Conservation (phyloP, 208 protist species). For the Leishmania guyanensis region DNA sequence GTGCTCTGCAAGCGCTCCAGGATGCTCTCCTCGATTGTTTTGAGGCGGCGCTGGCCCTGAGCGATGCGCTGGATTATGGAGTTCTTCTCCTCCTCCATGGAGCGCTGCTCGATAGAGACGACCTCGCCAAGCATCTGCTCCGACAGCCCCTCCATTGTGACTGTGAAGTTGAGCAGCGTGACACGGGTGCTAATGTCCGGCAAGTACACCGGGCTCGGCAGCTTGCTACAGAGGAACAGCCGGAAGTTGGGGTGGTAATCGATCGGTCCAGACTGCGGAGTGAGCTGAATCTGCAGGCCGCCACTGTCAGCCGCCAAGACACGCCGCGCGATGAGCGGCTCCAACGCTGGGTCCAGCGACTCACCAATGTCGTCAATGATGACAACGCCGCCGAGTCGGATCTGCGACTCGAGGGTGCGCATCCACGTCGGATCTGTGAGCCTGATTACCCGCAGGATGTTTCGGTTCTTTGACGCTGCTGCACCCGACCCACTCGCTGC, state of each 20-base stretch:
- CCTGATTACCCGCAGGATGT: constrained; percentile 83
- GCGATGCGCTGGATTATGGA: constrained; percentile 92
- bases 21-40: constrained; percentile 93
- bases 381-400: constrained; percentile 92
- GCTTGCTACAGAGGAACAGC: constrained; percentile 96
- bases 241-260: constrained; percentile 93
- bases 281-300: constrained; percentile 81
- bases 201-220: constrained; percentile 96
- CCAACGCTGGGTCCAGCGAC: constrained; percentile 94
- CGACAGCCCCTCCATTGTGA: constrained; percentile 94
- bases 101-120: constrained; percentile 92
- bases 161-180: constrained; percentile 97
- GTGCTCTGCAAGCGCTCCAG: constrained; percentile 88
- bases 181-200: constrained; percentile 97
- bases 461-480: constrained; percentile 32
- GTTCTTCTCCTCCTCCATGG: constrained; percentile 96
- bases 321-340: constrained; percentile 91
- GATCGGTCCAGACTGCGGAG: constrained; percentile 86
- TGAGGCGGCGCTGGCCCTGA: constrained; percentile 92
- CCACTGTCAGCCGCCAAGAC: constrained; percentile 84
- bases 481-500: constrained; percentile 21
- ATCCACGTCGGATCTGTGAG: constrained; percentile 93
- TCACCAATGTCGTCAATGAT: constrained; percentile 96
- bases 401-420: constrained; percentile 91
- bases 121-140: constrained; percentile 96